Evolutionary conservation across 2,329 filamentous ascomycete species (phyloP).

Genomic region (Scleromitrula shiraiana): DNA sequence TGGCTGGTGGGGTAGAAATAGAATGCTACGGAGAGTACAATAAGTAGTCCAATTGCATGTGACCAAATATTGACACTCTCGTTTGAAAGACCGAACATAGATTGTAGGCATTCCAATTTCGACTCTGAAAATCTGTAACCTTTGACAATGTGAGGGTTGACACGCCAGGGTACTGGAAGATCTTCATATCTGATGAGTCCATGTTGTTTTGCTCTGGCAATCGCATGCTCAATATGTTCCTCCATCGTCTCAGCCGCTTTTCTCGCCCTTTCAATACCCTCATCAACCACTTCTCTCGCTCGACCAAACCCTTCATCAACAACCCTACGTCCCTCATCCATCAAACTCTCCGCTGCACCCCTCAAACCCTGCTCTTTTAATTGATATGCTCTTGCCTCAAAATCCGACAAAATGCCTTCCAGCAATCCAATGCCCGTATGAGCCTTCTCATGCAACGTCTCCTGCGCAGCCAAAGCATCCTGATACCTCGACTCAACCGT

Average conservation of each 20-base stretch:
- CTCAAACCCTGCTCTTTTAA: conserved; percentile 70
- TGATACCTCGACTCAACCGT: conserved; percentile 84
- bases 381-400: conserved; percentile 75
- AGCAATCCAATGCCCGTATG: conserved; percentile 79
- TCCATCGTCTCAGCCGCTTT: conserved; percentile 76
- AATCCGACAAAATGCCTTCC: conserved; percentile 75
- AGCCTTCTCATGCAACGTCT: conserved; percentile 86
- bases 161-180: conserved; percentile 82
- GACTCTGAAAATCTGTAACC: conserved; percentile 94
- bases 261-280: conserved; percentile 73
- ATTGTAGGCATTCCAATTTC: conserved; percentile 80
- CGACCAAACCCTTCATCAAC: conserved; percentile 71
- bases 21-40: conserved; percentile 83
- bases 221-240: conserved; percentile 74
- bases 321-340: conserved; percentile 71
- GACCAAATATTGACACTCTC: conserved; percentile 98
- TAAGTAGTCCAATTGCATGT: conserved; percentile 78
- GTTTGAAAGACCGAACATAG: conserved; percentile 79
- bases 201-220: conserved; percentile 65
- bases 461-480: conserved; percentile 74
- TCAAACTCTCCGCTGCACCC: conserved; percentile 61
- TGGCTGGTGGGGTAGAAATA: conserved; percentile 89
- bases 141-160: conserved; percentile 85
- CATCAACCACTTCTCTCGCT: conserved; percentile 69
- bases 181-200: conserved; percentile 85